A percentile compares a stretch with the other conserved stretches of the same genome.
Conservation (phyloP, 768 basidiomycete genomes). For the Amanita pseudoporphyria region DNA sequence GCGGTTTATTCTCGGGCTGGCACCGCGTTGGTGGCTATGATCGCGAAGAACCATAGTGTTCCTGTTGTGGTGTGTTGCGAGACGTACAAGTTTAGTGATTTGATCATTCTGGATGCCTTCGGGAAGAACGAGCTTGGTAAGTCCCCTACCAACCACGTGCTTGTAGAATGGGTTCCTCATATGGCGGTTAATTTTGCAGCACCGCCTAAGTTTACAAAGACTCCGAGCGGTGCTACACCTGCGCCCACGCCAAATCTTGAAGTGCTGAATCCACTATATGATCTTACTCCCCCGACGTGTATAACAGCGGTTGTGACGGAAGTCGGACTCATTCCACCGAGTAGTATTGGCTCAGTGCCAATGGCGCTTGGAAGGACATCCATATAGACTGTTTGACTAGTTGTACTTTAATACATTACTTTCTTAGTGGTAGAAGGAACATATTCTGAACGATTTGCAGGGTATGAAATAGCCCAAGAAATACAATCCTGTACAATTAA, state of each 20-base stretch:
- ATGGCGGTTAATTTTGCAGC: slow-evolving; percentile 17
- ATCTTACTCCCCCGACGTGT: slow-evolving; percentile 83
- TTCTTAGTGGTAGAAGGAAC: neutral
- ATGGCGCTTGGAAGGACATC: slow-evolving; percentile 50
- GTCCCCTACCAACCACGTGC: slow-evolving; percentile 11
- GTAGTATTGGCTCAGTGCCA: slow-evolving; percentile 79
- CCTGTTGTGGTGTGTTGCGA: slow-evolving; percentile 97
- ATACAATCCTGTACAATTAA: neutral
- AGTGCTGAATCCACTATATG: slow-evolving; percentile 83
- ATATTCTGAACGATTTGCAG: no score
- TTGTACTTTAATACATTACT: neutral
- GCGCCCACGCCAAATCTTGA: slow-evolving; percentile 48
- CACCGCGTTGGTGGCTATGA: slow-evolving; percentile 94
- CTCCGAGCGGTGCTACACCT: slow-evolving; percentile 16
- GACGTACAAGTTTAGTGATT: slow-evolving; percentile 96
- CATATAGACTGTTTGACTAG: slow-evolving; percentile 18
- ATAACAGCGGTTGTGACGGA: slow-evolving; percentile 98
- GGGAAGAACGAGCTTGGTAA: slow-evolving; percentile 93
- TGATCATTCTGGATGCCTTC: slow-evolving; percentile 87
- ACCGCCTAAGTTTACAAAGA: slow-evolving; percentile 24
- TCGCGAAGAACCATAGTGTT: slow-evolving; percentile 80
- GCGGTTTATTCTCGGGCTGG: slow-evolving; percentile 91
- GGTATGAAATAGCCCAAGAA: neutral
- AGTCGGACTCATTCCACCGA: slow-evolving; percentile 90
- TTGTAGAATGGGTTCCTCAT: neutral